phyloP scores from a whole-genome alignment of 2,329 filamentous ascomycete genomes.

The Pseudogymnoascus sp. region DNA sequence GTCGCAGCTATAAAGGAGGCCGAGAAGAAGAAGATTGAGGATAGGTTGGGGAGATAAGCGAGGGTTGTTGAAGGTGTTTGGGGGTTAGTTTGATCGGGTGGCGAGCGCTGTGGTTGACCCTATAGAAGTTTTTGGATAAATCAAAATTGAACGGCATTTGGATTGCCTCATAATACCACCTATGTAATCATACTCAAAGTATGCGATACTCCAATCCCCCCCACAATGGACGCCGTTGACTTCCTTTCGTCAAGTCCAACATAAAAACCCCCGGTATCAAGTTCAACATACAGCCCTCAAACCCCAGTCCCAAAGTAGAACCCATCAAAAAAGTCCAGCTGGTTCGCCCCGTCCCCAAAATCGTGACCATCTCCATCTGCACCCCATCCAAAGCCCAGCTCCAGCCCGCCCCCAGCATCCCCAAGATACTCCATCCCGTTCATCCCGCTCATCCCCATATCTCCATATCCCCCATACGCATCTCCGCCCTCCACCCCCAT shows the following conservation, averaged over 20 bases:
- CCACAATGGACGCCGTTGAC: background rate
- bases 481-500: background rate
- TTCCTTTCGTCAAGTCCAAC: background rate
- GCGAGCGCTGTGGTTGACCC: background rate
- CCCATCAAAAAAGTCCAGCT: conserved; percentile 39
- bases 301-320: conserved; percentile 40
- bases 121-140: background rate
- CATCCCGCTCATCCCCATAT: conserved; percentile 18
- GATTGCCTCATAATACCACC: background rate
- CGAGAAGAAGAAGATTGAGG: conserved; percentile 70
- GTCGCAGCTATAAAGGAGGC: conserved; percentile 55
- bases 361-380: conserved; percentile 13
- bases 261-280: background rate
- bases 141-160: conserved; percentile 1
- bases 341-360: conserved; percentile 12
- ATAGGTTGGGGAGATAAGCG: conserved; percentile 44
- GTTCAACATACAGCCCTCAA: background rate
- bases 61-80: background rate
- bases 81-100: background rate
- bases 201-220: background rate
- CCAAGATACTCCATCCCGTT: conserved; percentile 4
- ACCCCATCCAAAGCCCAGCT: conserved; percentile 13
- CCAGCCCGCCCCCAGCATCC: conserved; percentile 9
- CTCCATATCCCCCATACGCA: conserved; percentile 20
- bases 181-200: background rate